Percentiles rank a stretch among this genome's conserved stretches.
phyloP scores from a whole-genome alignment of 2,329 filamentous ascomycete species.

The Diaporthe citri region DNA sequence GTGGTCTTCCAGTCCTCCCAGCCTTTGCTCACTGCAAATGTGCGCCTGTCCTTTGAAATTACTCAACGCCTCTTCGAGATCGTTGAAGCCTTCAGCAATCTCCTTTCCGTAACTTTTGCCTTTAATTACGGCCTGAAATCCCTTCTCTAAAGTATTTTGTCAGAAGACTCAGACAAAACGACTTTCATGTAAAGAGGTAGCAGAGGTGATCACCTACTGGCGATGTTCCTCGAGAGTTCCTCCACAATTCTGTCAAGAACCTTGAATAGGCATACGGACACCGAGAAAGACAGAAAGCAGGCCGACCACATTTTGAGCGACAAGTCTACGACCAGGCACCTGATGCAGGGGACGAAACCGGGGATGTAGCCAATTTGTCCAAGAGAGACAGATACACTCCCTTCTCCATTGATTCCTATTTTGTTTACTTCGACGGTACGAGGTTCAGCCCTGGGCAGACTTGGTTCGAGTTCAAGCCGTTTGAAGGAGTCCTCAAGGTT shows the following conservation, averaged over 20 bases:
- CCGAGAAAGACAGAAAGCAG: not conserved
- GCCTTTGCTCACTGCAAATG: not conserved
- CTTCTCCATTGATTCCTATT: not conserved
- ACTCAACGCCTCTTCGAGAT: not conserved
- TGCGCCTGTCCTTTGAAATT: not conserved
- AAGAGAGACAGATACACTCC: not conserved
- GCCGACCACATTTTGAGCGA: too few relatives aligned
- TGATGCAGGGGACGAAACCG: not conserved
- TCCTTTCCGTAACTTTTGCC: not conserved
- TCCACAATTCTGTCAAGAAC: not conserved
- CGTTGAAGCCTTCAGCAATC: not conserved
- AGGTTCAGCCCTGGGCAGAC: constrained; percentile 30
- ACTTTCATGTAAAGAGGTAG: rapidly evolving
- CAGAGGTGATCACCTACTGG: not conserved
- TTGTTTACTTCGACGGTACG: not conserved
- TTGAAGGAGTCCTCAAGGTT: constrained; percentile 45
- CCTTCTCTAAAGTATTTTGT: not conserved
- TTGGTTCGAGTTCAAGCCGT: constrained; percentile 45
- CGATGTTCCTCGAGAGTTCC: not conserved
- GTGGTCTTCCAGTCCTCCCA: not conserved
- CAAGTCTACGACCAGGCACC: not conserved
- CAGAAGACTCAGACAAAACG: not conserved
- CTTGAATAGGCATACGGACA: not conserved
- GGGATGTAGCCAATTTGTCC: not conserved
- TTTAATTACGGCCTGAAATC: not conserved